Evolutionary conservation across 306 rosid species (phyloP).

Genomic region (Acacia crassicarpa): DNA sequence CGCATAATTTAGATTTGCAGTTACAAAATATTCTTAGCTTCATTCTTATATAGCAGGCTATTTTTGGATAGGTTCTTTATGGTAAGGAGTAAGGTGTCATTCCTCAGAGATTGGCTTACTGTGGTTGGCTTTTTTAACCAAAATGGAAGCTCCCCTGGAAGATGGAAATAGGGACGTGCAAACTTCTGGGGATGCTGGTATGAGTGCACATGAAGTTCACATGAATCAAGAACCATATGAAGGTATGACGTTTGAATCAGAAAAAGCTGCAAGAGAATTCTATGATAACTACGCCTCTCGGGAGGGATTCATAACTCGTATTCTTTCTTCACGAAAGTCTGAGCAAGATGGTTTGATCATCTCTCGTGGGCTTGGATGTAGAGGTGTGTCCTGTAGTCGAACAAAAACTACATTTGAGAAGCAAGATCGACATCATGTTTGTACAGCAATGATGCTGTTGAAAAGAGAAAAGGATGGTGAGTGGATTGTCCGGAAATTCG

Average conservation of each 20-base stretch:
- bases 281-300: constrained; percentile 36
- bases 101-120: not conserved
- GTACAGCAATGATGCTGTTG: constrained; percentile 36
- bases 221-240: constrained; percentile 33
- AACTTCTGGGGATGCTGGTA: constrained; percentile 25
- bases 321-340: constrained; percentile 44
- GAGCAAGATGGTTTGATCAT: constrained; percentile 42
- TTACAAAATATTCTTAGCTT: not conserved
- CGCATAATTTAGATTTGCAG: not conserved
- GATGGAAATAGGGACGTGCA: constrained; percentile 23
- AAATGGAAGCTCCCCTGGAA: constrained; percentile 18
- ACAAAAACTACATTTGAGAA: constrained; percentile 12
- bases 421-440: constrained; percentile 23
- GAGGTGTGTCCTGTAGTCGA: constrained; percentile 27
- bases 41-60: not conserved
- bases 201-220: not conserved
- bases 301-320: constrained; percentile 39
- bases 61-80: constrained; percentile 3
- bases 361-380: constrained; percentile 47
- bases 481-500: constrained; percentile 39
- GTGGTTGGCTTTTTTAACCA: not conserved
- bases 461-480: constrained; percentile 34
- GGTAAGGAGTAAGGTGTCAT: not conserved
- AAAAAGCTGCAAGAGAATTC: constrained; percentile 41
- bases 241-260: constrained; percentile 43